These are phyloP conservation scores for Tylopilus orsonianus DNA, from an alignment of 1,284 basidiomycete species.

Conservation along the genomic window DNA sequence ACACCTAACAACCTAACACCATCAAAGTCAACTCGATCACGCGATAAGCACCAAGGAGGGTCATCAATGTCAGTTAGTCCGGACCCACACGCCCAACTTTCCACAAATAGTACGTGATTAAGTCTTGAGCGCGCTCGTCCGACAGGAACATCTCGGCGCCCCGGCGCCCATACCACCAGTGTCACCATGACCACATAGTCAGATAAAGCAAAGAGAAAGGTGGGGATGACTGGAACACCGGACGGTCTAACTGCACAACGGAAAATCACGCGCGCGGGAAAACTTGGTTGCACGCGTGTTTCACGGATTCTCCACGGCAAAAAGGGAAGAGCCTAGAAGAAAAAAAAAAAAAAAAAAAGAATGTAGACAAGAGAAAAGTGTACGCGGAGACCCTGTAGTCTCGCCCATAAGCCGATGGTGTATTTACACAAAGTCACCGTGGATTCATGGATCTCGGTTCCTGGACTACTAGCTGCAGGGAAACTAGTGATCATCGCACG, in stretches of 20 bases:
- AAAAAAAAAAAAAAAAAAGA: not conserved
- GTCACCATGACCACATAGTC: conserved; percentile 11
- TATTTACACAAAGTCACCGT: not conserved
- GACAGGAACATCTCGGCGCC: not conserved
- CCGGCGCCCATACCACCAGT: not conserved
- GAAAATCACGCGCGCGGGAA: not conserved
- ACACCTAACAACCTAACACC: conserved; percentile 4
- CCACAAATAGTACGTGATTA: no score
- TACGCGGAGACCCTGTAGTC: not conserved
- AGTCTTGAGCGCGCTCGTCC: not conserved
- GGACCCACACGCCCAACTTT: conserved; percentile 1
- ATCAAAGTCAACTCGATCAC: not conserved
- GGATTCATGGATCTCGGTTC: conserved; percentile 2
- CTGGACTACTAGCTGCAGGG: not conserved
- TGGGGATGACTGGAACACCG: not conserved
- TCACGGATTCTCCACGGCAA: not conserved
- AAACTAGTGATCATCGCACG: not conserved
- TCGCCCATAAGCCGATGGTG: not conserved
- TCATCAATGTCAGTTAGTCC: not conserved
- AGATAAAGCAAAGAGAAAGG: not conserved
- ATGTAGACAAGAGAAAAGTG: not conserved
- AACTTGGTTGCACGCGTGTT: conserved; percentile 3
- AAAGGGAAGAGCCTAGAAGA: conserved; percentile 1
- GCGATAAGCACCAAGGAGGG: not conserved
- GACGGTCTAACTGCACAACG: not conserved